Conservation (phyloP, 2,329 filamentous ascomycete species). For the Blumeria graminis region DNA sequence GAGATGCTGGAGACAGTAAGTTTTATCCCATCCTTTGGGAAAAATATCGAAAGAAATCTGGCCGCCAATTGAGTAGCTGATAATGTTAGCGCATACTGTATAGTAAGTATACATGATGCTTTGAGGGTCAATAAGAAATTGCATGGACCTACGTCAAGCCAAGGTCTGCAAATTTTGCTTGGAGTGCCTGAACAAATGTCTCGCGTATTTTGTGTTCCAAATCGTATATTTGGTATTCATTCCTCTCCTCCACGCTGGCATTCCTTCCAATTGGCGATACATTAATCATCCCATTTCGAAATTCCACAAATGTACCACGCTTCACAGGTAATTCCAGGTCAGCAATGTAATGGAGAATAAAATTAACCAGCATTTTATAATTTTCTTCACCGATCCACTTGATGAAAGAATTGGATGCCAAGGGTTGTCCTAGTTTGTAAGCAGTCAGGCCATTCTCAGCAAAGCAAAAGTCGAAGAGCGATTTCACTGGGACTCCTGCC, state of each 20-base stretch:
- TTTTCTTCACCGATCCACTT: constrained; percentile 62
- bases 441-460: constrained; percentile 89
- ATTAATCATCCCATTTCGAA: constrained; percentile 82
- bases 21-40: constrained; percentile 95
- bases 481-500: constrained; percentile 39
- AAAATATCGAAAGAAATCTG: constrained; percentile 98
- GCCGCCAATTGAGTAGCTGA: constrained; percentile 75
- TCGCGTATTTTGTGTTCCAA: constrained; percentile 50
- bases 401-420: constrained; percentile 72
- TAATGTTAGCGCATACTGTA: too few relatives aligned
- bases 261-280: constrained; percentile 68
- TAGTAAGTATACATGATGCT: too few relatives aligned
- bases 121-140: not conserved
- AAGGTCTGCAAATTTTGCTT: constrained; percentile 58
- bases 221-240: constrained; percentile 66
- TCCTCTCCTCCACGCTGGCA: constrained; percentile 54
- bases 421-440: constrained; percentile 53
- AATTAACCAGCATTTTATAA: constrained; percentile 58
- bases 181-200: constrained; percentile 52
- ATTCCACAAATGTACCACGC: constrained; percentile 68
- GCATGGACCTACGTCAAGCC: constrained; percentile 48
- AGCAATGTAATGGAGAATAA: constrained; percentile 59
- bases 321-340: constrained; percentile 67
- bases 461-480: constrained; percentile 95
- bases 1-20: constrained; percentile 76